Evolutionary conservation across 2,329 filamentous ascomycete genomes (phyloP).

Genomic region (Plectosphaerella plurivora): DNA sequence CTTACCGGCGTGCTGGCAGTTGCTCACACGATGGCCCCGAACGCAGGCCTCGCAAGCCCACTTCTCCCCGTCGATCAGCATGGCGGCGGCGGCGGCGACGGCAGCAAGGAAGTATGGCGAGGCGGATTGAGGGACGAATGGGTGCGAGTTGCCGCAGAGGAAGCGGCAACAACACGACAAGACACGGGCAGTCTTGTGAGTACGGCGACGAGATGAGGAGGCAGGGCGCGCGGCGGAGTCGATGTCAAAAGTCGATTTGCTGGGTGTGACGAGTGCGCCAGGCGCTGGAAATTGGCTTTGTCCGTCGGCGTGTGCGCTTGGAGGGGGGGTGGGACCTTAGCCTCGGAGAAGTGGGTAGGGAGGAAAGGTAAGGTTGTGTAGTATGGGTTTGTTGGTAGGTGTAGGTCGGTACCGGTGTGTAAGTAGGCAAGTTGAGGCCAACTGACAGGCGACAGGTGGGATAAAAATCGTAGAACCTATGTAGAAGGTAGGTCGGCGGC

Average conservation of each 20-base stretch:
- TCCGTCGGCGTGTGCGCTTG: neutral
- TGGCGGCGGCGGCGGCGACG: conserved; percentile 29
- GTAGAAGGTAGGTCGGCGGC: no score
- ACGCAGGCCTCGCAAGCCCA: conserved; percentile 98
- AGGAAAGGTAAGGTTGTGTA: no score
- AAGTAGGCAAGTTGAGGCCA: no score
- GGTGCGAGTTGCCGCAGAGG: neutral
- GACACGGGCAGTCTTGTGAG: neutral
- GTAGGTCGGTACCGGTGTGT: no score
- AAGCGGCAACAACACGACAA: neutral
- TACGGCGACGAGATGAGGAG: neutral
- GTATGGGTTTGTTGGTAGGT: no score
- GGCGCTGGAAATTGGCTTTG: neutral
- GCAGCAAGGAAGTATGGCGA: conserved; percentile 4
- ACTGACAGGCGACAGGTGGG: no score
- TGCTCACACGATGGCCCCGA: conserved; percentile 96
- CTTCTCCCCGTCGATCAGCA: conserved; percentile 94
- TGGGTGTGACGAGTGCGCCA: neutral
- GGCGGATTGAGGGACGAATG: neutral
- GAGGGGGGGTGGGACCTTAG: no score
- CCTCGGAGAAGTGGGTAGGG: no score
- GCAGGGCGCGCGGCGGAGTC: no score
- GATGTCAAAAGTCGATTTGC: no score
- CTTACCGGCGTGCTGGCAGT: conserved; percentile 93
- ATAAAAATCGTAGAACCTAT: no score